Evolutionary conservation across 2,329 filamentous ascomycete species (phyloP), one percentile per base, ranked within the genome.

Genomic region (Tolypocladium ovalisporum): DNA sequence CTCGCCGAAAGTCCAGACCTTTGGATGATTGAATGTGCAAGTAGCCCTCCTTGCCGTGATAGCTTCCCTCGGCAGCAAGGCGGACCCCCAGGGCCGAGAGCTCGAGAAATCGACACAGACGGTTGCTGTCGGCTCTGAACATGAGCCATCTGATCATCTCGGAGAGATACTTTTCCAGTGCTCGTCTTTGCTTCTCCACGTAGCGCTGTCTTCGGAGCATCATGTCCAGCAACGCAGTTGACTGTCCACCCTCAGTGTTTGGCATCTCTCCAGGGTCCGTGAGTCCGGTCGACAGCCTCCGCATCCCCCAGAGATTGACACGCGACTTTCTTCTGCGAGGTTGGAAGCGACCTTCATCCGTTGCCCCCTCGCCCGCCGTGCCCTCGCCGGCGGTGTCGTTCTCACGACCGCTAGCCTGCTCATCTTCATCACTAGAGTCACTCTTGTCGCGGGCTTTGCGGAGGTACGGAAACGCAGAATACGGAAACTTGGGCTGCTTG

Each of bases 91-190:
- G 79, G 0, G 95, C 93, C 24, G 94, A 99, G 10, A 99, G 78
- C 70, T 99, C 94, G 2, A 99, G 77, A 70, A 99, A 99, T 62
- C 95, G 94, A 74, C 94, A 99, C 4, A 99, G 78, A 12, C 94
- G 85, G 67, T 97, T 97, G 73, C 91, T 97, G 71, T 97, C 93
- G 8, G 94, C 86, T 52, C 93, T 85, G 74, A 99, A 99, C 73
- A 99, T 97, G 65, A 99, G 84, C 82, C 93, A 97, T 56, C 90
- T 86, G 59, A 97, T 93, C 85, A 97, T 90, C 66, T 93, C 88
- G 62, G 93, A 90, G 24, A 99, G 76, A 69, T 99, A 99, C 54
- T 85, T 85, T 69, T 97, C 94, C 36, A 99, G 77, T 68, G 89
- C 90, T 65, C 85, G 87, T 57, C 93, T 84, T 71, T 97, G 92